Percentiles rank a stretch among this genome's conserved stretches.
phyloP scores from a whole-genome alignment of 2,329 filamentous ascomycete species.

The Aspergillus neotritici region DNA sequence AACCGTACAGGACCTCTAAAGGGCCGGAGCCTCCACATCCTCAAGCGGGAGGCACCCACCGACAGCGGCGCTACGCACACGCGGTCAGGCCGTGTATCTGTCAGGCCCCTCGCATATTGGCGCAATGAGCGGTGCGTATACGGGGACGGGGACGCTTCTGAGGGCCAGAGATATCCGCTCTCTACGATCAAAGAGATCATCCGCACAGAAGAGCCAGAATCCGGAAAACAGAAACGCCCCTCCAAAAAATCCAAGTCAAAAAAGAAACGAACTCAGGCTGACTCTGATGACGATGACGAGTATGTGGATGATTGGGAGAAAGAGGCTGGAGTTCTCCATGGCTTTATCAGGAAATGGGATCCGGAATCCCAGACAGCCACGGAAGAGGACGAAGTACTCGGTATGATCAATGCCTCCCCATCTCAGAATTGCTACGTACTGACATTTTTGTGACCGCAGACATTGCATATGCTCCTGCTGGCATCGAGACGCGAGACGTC shows the following conservation, averaged over 20 bases:
- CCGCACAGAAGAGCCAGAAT: constrained; percentile 60
- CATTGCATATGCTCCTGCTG: constrained; percentile 54
- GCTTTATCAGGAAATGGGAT: constrained; percentile 42
- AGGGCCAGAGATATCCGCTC: constrained; percentile 56
- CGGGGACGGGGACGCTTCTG: constrained; percentile 55
- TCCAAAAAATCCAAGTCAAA: constrained; percentile 30
- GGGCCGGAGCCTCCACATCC: constrained; percentile 46
- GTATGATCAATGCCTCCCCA: constrained; percentile 18
- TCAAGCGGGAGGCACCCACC: constrained; percentile 47
- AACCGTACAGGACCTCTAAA: constrained; percentile 43
- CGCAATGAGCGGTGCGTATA: constrained; percentile 73
- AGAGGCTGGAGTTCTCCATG: constrained; percentile 40
- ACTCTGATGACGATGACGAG: constrained; percentile 36
- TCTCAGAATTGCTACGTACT: neutral
- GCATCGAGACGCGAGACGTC: constrained; percentile 54
- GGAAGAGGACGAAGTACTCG: constrained; percentile 38
- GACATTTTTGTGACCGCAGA: constrained; percentile 36
- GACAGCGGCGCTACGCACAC: constrained; percentile 56
- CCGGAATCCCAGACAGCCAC: constrained; percentile 31
- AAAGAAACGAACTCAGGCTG: constrained; percentile 31
- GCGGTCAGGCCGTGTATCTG: constrained; percentile 73
- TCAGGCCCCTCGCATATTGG: constrained; percentile 79
- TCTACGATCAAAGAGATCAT: constrained; percentile 71
- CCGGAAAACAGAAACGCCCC: constrained; percentile 35
- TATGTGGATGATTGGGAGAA: constrained; percentile 42